Base-by-base conservation (phyloP, 768 basidiomycete genomes). In the Panaeolus cyanescens region DNA sequence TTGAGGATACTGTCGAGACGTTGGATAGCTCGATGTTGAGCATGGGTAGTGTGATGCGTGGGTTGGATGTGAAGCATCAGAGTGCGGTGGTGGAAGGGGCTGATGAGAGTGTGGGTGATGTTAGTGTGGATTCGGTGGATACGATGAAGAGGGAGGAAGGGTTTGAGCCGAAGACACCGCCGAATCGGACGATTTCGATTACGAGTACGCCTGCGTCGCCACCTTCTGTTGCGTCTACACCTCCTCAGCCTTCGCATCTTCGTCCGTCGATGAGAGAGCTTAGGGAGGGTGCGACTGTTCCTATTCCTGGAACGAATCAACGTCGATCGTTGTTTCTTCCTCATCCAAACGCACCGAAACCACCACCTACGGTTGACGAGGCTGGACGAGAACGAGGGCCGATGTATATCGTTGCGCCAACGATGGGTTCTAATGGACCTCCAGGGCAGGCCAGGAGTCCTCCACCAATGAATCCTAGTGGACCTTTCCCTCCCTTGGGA, bases 261-360 rank as follows among this genome's bases (percentile, higher is more conserved):
- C 73, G 72, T 17, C 77, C 73, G 4, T 74, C 73, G 20, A 70
- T 76, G 6, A 58, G 65, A 13, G 73, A 78, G 19, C 63, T 77
- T 6, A 70, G 74, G 0, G 73, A 71, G 32, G 69, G 70, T 1
- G 70, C 65, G 4, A 64, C 70, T 15, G 72, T 67, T 7, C 69
- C 33, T 30, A 65, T 67, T 33, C 77, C 61, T 28, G 74, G 59
- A 50, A 72, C 70, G 12, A 72, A 69, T n/a, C 71, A 74, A 54
- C 72, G 79, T 3, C 71, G 74, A 19, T 77, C 75, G 22, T 62
- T 83, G 3, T 83, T 82, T 67, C 67, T 80, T 0, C 81, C 80
- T 0, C 81, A 83, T 60, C 81, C 80, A 1, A 79, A 79, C 45
- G 81, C 81, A 2, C 81, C 80, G 0, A 81, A 81, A 61, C 64